Evolutionary conservation across 2,329 filamentous ascomycete species (phyloP), one percentile per base, ranked within the genome.

Genomic region (Penicillium occitanis): DNA sequence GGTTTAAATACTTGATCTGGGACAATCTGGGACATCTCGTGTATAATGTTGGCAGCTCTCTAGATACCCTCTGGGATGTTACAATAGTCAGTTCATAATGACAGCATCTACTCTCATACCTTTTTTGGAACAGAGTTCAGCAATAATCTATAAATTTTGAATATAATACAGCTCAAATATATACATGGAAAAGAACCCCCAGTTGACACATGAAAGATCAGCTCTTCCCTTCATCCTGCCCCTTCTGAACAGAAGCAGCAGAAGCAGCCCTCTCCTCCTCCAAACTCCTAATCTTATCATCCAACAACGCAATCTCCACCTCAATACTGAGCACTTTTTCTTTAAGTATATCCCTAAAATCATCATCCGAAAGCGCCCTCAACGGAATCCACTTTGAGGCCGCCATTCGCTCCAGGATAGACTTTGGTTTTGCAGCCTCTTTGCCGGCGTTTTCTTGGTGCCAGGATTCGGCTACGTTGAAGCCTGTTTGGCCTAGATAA

Each of bases 261-360:
- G 33, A 35, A 55, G 53, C 40, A n/a, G 51, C 57, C 28, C 61
- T 48, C 70, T 79, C 80, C 33, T 88, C 73, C 46, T 78, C 81
- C 58, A 83, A 84, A 70, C 63, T 62, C 33, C 35, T n/a, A 35
- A 95, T 91, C 72, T 87, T 88, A 63, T 94, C 91, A 72, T 95
- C 91, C 42, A 94, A 82, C 5, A 95, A 76, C 0, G 91, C 88
- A 76, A 95, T 92, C 68, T 94, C 90, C 0, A 87, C 90, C 69
- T 95, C 89, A 2, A 94, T 79, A 68, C 82, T 84, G 30, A 94
- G 75, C 48, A 92, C 79, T 77, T 89, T 92, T 75, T 93, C 90
- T 35, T 84, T 81, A 72, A 95, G 81, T 79, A 92, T 87, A 0
- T 84, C 79, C 66, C 86, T 85, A 73, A 95, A 95, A 71, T 95